Conservation (phyloP, 1,284 basidiomycete genomes). For the Rhodotorula sp. region DNA sequence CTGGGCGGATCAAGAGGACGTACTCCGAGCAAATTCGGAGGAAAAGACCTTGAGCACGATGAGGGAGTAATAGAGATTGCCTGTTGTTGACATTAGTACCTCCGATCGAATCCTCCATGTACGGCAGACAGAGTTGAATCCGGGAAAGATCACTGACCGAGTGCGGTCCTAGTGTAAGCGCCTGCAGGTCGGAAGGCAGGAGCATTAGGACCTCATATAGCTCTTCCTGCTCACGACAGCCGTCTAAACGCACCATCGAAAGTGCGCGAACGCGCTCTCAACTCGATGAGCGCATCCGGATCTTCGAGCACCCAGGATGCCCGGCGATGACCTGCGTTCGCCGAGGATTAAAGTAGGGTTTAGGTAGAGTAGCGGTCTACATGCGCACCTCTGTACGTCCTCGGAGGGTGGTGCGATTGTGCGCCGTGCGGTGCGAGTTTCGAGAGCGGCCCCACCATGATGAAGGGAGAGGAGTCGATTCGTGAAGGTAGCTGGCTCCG, state of each 20-base stretch:
- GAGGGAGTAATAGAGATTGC: constrained; percentile 23
- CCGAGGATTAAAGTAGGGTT: not conserved
- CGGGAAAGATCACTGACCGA: not conserved
- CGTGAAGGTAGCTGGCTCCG: too few species aligned
- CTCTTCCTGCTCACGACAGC: not conserved
- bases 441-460: too few species aligned
- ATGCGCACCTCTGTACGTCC: not conserved
- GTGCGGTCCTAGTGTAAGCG: constrained; percentile 3
- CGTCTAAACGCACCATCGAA: constrained; percentile 10
- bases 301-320: constrained; percentile 4
- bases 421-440: too few species aligned
- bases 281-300: constrained; percentile 13
- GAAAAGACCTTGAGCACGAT: constrained; percentile 34
- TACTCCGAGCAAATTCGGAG: constrained; percentile 28
- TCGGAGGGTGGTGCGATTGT: not conserved
- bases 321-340: constrained; percentile 4
- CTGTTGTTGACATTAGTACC: not conserved
- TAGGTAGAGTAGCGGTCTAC: too few species aligned
- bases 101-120: too few species aligned
- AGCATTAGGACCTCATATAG: too few species aligned
- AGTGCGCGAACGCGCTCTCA: constrained; percentile 16
- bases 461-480: too few species aligned
- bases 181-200: not conserved
- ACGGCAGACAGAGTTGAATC: not conserved
- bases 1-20: not conserved